Conservation (phyloP, 106 monocot species). For the Xerophyta viscosa region DNA sequence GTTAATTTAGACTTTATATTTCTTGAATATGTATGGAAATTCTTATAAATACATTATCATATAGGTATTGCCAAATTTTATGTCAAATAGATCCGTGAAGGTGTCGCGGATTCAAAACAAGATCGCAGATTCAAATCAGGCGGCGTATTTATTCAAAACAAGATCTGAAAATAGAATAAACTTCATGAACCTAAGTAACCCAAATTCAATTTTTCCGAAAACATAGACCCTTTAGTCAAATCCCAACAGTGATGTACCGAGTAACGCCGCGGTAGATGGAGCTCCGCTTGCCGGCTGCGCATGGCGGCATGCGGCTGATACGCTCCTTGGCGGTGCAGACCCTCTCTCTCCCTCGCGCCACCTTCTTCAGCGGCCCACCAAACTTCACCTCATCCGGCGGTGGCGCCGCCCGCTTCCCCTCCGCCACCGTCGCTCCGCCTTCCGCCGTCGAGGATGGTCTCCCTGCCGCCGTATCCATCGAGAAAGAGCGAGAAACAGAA, state of each 20-base stretch:
- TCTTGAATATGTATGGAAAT: too few relatives aligned
- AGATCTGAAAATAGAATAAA: too few relatives aligned
- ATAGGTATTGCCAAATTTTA: too few relatives aligned
- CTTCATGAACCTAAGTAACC: too few relatives aligned
- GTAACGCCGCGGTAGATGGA: conserved; percentile 97
- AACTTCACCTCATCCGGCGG: background rate
- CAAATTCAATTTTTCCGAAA: background rate
- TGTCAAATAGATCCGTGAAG: too few relatives aligned
- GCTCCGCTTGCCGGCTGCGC: conserved; percentile 89
- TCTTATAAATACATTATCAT: too few relatives aligned
- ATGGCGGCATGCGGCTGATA: conserved; percentile 97
- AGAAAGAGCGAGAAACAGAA: background rate
- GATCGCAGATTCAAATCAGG: too few relatives aligned
- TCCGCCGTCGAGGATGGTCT: background rate
- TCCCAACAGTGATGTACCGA: too few relatives aligned
- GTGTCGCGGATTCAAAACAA: too few relatives aligned
- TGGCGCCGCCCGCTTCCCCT: background rate
- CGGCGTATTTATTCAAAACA: too few relatives aligned
- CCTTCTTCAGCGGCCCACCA: conserved; percentile 30
- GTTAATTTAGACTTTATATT: too few relatives aligned
- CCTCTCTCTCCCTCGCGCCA: conserved; percentile 53
- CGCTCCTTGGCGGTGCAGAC: conserved; percentile 93
- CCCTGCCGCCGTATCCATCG: background rate
- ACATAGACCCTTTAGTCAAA: background rate
- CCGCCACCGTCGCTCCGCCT: background rate